These are phyloP conservation scores for Margaritispora aquatica DNA, from an alignment of 495 filamentous ascomycete species.

Conservation along the genomic window DNA sequence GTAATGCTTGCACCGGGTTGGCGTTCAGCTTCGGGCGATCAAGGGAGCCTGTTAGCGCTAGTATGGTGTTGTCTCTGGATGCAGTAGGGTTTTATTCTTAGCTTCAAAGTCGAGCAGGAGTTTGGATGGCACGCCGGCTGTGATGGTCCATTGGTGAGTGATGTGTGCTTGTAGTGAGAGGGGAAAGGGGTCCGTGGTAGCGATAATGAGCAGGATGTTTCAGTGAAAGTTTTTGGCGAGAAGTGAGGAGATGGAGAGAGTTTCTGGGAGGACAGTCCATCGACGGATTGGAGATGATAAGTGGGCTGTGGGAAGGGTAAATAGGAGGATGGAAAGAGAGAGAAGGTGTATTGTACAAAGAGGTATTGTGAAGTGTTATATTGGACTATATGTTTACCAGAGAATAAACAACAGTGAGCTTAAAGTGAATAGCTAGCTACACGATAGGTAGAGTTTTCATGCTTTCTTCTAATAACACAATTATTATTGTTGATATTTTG, in stretches of 20 bases:
- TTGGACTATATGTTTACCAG: not conserved
- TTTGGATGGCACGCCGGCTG: conserved; percentile 48
- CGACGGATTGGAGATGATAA: conserved; percentile 45
- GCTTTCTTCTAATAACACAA: no score
- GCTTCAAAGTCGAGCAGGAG: conserved; percentile 39
- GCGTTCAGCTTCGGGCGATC: conserved; percentile 28
- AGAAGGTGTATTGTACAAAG: conserved; percentile 41
- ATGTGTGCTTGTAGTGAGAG: conserved; percentile 29
- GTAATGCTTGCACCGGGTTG: conserved; percentile 43
- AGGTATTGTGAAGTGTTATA: conserved; percentile 31
- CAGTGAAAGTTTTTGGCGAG: conserved; percentile 41
- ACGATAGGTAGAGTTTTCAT: no score
- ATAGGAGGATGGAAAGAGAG: conserved; percentile 26
- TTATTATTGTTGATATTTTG: not conserved
- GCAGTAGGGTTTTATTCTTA: conserved; percentile 41
- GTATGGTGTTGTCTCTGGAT: conserved; percentile 29
- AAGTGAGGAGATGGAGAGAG: conserved; percentile 39
- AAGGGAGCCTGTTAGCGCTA: conserved; percentile 32
- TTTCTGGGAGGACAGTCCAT: conserved; percentile 52
- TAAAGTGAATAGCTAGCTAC: no score
- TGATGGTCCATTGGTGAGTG: conserved; percentile 38
- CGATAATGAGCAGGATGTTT: conserved; percentile 52
- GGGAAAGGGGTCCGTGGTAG: conserved; percentile 32
- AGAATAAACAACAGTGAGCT: not conserved
- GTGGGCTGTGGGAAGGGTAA: conserved; percentile 26